Conservation (phyloP, 164 flowering plant species). For the Euptelea pleiosperma region DNA sequence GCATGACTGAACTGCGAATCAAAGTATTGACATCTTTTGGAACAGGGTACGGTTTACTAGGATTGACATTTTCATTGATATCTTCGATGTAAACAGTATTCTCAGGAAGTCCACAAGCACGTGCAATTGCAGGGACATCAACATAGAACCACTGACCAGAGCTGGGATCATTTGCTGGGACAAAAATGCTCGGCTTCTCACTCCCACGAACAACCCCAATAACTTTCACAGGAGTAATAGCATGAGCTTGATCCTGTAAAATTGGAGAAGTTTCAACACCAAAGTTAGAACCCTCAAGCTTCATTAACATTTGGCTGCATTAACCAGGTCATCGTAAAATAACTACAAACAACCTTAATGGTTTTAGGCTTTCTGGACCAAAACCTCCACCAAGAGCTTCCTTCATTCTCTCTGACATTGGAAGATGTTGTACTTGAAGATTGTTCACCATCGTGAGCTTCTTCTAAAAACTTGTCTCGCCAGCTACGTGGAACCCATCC, state of each 20-base stretch:
- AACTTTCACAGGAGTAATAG: constrained; percentile 47
- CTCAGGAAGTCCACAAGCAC: constrained; percentile 65
- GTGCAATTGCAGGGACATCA: constrained; percentile 79
- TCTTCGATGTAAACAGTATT: constrained; percentile 72
- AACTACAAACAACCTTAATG: constrained; percentile 39
- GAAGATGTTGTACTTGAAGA: constrained; percentile 18
- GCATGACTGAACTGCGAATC: constrained; percentile 89
- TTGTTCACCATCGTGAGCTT: constrained; percentile 26
- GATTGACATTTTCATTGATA: constrained; percentile 60
- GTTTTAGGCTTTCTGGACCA: constrained; percentile 55
- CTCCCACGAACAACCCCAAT: constrained; percentile 82
- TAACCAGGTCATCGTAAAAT: constrained; percentile 9
- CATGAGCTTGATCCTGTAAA: constrained; percentile 44
- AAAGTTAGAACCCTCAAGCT: constrained; percentile 6
- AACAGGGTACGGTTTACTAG: constrained; percentile 81
- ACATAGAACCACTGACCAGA: constrained; percentile 90
- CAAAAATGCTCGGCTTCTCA: constrained; percentile 94
- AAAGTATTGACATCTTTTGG: constrained; percentile 77
- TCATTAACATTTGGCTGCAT: constrained; percentile 8
- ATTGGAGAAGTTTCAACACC: constrained; percentile 6
- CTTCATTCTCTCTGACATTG: constrained; percentile 27
- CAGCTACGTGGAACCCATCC: constrained; percentile 98
- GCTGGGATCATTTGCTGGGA: constrained; percentile 80
- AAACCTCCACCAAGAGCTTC: constrained; percentile 63
- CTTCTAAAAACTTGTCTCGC: constrained; percentile 51